These are phyloP conservation scores for Ophiostoma himal-ulmi DNA, from an alignment of 2,329 filamentous ascomycete genomes.

Conservation along the genomic window DNA sequence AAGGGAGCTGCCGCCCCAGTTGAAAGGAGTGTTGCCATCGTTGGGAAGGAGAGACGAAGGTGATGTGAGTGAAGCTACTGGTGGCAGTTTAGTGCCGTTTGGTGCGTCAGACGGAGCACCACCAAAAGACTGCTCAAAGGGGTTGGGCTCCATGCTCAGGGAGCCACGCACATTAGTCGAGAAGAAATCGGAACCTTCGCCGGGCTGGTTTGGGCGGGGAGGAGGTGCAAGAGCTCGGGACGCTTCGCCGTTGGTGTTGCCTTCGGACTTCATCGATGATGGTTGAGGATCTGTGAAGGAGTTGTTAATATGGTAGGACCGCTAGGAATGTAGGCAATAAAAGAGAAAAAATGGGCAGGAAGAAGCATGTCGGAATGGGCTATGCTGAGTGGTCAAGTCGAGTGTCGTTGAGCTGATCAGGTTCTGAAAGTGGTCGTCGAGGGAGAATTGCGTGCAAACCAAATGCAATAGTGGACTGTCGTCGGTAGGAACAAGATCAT, in stretches of 20 bases:
- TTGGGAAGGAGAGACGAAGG: slow-evolving; percentile 75
- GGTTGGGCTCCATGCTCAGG: slow-evolving; percentile 81
- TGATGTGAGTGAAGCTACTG: slow-evolving; percentile 85
- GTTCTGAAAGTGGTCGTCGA: background rate
- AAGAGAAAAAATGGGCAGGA: background rate
- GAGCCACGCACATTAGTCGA: slow-evolving; percentile 49
- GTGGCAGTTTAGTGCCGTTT: slow-evolving; percentile 74
- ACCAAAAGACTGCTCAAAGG: slow-evolving; percentile 92
- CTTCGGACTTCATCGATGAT: slow-evolving; percentile 2
- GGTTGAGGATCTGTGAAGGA: background rate
- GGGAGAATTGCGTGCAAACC: background rate
- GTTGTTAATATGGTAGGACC: background rate
- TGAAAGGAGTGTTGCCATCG: slow-evolving; percentile 64
- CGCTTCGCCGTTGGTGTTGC: slow-evolving; percentile 38
- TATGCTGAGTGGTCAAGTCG: background rate
- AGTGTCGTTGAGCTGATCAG: background rate
- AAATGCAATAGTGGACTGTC: background rate
- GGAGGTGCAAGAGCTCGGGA: slow-evolving; percentile 65
- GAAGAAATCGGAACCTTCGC: slow-evolving; percentile 65
- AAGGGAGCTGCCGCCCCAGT: slow-evolving; percentile 78
- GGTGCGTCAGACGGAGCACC: slow-evolving; percentile 67
- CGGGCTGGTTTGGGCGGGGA: slow-evolving; percentile 54
- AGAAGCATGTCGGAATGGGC: background rate
- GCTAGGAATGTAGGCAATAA: background rate
- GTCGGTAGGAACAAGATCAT: background rate